A percentile compares a stretch with the other conserved stretches of the same genome.
phyloP scores from a whole-genome alignment of 345 rosid genomes.

The Populus alba region DNA sequence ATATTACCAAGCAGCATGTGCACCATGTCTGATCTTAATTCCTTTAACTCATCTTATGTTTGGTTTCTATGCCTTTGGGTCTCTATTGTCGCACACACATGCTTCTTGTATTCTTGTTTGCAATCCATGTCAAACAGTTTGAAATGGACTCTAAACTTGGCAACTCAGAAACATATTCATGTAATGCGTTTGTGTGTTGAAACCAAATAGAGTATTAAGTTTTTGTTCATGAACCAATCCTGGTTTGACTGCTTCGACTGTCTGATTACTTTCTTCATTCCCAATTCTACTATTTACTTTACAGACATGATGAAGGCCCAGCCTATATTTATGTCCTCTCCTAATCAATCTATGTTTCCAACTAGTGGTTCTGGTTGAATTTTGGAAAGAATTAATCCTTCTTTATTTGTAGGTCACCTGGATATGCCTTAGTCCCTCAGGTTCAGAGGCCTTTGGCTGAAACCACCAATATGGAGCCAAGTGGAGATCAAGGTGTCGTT shows the following conservation, averaged over 20 bases:
- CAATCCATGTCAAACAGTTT: not conserved
- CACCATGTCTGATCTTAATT: not conserved
- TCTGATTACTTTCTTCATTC: not conserved
- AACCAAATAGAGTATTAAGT: not conserved
- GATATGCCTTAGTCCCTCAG: conserved; percentile 45
- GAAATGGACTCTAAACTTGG: not conserved
- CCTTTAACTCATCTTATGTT: not conserved
- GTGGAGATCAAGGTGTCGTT: conserved; percentile 27
- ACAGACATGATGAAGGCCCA: not conserved
- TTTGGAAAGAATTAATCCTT: not conserved
- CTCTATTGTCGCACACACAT: not conserved
- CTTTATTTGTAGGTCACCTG: conserved; percentile 50
- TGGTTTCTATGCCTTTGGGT: not conserved
- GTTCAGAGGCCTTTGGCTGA: conserved; percentile 25
- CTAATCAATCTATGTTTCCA: not conserved
- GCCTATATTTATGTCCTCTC: not conserved
- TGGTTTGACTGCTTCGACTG: not conserved
- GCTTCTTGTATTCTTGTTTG: not conserved
- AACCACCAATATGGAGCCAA: conserved; percentile 21
- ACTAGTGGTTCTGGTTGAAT: not conserved
- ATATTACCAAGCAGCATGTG: not conserved
- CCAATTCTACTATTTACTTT: not conserved
- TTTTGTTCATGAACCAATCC: not conserved
- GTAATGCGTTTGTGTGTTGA: not conserved
- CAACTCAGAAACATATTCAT: not conserved